phyloP scores from a whole-genome alignment of 208 protist genomes.

The Wallacemonas rigidus region DNA sequence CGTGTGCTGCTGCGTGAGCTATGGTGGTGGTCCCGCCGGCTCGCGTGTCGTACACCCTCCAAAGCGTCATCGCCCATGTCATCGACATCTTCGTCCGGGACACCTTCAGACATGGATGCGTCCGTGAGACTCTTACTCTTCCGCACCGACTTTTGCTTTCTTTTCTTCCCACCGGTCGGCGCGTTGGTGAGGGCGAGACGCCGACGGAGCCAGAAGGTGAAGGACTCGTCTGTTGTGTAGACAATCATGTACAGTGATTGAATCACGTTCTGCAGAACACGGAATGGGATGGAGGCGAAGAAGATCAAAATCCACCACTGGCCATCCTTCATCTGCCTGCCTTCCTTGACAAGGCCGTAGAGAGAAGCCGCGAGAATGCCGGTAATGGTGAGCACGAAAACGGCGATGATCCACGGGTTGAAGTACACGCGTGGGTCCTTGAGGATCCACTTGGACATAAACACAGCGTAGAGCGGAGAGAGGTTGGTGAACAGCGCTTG shows the following conservation, averaged over 20 bases:
- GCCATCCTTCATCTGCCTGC: constrained; percentile 33
- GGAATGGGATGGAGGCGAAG: constrained; percentile 74
- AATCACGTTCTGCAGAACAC: constrained; percentile 79
- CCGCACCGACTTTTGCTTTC: not conserved
- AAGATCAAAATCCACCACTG: constrained; percentile 81
- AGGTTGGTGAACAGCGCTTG: constrained; percentile 78
- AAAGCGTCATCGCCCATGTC: not conserved
- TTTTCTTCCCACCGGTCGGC: not conserved
- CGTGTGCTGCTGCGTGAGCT: too few species aligned
- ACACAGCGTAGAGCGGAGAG: constrained; percentile 69
- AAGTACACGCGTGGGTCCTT: constrained; percentile 63
- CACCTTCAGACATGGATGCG: not conserved
- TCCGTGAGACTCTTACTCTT: not conserved
- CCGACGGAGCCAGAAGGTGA: constrained; percentile 43
- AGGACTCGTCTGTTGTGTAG: constrained; percentile 66
- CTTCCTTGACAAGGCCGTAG: constrained; percentile 48
- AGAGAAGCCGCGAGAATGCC: constrained; percentile 63
- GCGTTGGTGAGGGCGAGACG: constrained; percentile 14
- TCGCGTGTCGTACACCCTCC: too few species aligned
- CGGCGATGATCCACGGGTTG: constrained; percentile 57
- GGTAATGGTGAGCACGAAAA: constrained; percentile 65
- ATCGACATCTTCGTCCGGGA: constrained; percentile 14
- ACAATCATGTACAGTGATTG: constrained; percentile 86
- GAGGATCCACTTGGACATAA: constrained; percentile 78
- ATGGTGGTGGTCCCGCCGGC: too few species aligned